Conservation (phyloP, 2,329 filamentous ascomycete genomes). For the Alternaria gaisen region DNA sequence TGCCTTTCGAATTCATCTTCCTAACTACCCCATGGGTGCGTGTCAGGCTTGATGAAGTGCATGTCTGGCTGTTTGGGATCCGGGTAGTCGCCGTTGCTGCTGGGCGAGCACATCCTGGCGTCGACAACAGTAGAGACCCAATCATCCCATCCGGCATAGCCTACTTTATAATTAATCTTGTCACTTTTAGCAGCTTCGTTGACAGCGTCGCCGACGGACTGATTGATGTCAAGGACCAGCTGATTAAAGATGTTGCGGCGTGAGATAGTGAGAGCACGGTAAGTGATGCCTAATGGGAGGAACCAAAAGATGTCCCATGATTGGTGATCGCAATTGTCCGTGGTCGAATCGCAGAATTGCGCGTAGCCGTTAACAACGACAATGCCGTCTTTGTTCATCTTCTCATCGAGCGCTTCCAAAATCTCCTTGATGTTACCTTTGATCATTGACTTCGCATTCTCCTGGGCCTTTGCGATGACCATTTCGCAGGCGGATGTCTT, state of each 20-base stretch:
- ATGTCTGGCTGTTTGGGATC: conserved; percentile 5
- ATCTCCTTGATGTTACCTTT: not conserved
- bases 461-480: conserved; percentile 9
- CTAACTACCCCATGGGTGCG: conserved; percentile 4
- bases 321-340: conserved; percentile 7
- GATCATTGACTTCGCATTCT: conserved; percentile 8
- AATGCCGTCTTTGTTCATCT: conserved; percentile 10
- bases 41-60: conserved; percentile 17
- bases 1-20: not conserved
- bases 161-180: conserved; percentile 12
- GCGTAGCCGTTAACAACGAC: conserved; percentile 10
- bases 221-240: conserved; percentile 12
- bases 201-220: not conserved
- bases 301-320: conserved; percentile 8
- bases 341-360: conserved; percentile 4
- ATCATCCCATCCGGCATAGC: conserved; percentile 9
- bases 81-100: conserved; percentile 12
- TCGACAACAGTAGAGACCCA: conserved; percentile 2
- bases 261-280: conserved; percentile 3
- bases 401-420: conserved; percentile 9
- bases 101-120: conserved; percentile 12
- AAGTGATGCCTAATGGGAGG: conserved; percentile 5
- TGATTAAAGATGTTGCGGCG: conserved; percentile 12
- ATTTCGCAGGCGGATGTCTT: conserved; percentile 8
- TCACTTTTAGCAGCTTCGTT: not conserved